A percentile compares a stretch with the other conserved stretches of the same genome.
These are phyloP conservation scores for Pseudogymnoascus sp. DNA, from an alignment of 2,329 filamentous ascomycete species.

Conservation along the genomic window DNA sequence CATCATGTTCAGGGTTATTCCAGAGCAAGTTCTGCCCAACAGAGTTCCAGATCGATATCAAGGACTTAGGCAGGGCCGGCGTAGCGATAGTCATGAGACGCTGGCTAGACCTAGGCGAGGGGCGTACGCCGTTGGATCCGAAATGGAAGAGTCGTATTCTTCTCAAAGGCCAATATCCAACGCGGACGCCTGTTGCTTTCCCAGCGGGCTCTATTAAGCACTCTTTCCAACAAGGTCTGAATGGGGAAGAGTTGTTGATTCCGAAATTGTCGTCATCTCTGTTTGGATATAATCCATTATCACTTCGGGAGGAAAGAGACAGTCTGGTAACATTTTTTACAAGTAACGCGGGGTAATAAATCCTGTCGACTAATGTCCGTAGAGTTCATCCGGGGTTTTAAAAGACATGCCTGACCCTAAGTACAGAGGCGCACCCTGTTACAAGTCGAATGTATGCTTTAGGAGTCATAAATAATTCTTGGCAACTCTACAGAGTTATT, in stretches of 20 bases:
- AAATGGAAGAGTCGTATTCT: conserved; percentile 9
- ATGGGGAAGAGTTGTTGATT: neutral
- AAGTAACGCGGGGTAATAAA: neutral
- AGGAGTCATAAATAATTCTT: too few species aligned
- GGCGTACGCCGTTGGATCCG: conserved; percentile 6
- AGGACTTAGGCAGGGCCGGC: conserved; percentile 10
- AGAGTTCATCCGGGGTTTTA: neutral
- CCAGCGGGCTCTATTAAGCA: neutral
- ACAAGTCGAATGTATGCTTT: too few species aligned
- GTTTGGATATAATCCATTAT: neutral
- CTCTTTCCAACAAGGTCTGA: neutral
- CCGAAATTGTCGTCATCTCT: neutral
- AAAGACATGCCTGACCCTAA: neutral
- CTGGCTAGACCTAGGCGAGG: conserved; percentile 14
- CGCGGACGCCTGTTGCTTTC: neutral
- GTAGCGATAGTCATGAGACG: conserved; percentile 13
- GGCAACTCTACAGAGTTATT: too few species aligned
- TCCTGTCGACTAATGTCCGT: neutral
- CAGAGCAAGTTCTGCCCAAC: neutral
- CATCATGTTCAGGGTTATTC: neutral
- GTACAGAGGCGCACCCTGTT: too few species aligned
- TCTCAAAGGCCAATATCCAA: neutral
- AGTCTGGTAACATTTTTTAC: neutral
- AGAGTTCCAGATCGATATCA: conserved; percentile 14
- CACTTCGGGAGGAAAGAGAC: neutral